These are phyloP conservation scores for Penicillium oxalicum DNA, from an alignment of 2,329 filamentous ascomycete species.

Conservation along the genomic window DNA sequence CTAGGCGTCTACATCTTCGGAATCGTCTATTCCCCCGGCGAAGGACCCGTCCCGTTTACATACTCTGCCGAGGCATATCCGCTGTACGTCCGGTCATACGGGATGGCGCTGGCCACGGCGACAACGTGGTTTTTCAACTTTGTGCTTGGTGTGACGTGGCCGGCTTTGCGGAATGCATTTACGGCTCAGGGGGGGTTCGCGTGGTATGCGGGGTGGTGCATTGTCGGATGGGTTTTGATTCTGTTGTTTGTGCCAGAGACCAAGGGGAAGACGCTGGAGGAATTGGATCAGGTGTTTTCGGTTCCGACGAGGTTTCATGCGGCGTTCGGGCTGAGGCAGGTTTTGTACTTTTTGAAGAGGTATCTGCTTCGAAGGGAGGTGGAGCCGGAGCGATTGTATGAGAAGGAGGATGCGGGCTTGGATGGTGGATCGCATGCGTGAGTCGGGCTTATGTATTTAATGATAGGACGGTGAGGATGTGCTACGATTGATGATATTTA, in stretches of 20 bases:
- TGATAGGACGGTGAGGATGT: neutral
- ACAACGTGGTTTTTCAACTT: slow-evolving; percentile 56
- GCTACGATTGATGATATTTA: neutral
- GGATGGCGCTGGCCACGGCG: slow-evolving; percentile 60
- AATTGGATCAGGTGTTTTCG: slow-evolving; percentile 50
- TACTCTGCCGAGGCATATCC: slow-evolving; percentile 64
- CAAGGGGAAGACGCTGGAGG: slow-evolving; percentile 40
- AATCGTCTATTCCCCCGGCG: slow-evolving; percentile 50
- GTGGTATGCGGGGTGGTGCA: slow-evolving; percentile 43
- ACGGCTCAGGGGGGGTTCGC: slow-evolving; percentile 49
- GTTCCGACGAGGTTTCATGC: slow-evolving; percentile 45
- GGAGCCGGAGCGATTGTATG: slow-evolving; percentile 31
- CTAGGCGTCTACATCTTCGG: slow-evolving; percentile 43
- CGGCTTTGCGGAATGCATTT: slow-evolving; percentile 44
- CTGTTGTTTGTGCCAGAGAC: slow-evolving; percentile 40
- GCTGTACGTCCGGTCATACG: slow-evolving; percentile 56
- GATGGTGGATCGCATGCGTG: slow-evolving; percentile 24
- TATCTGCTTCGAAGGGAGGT: slow-evolving; percentile 39
- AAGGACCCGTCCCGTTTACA: slow-evolving; percentile 60
- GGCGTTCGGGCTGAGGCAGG: slow-evolving; percentile 34
- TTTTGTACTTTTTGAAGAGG: slow-evolving; percentile 32
- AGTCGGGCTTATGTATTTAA: neutral
- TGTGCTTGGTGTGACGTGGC: slow-evolving; percentile 48
- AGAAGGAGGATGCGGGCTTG: slow-evolving; percentile 25
- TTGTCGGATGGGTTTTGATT: slow-evolving; percentile 43